phyloP scores from a whole-genome alignment of 1,284 basidiomycete genomes.

The Moniliella sp. region DNA sequence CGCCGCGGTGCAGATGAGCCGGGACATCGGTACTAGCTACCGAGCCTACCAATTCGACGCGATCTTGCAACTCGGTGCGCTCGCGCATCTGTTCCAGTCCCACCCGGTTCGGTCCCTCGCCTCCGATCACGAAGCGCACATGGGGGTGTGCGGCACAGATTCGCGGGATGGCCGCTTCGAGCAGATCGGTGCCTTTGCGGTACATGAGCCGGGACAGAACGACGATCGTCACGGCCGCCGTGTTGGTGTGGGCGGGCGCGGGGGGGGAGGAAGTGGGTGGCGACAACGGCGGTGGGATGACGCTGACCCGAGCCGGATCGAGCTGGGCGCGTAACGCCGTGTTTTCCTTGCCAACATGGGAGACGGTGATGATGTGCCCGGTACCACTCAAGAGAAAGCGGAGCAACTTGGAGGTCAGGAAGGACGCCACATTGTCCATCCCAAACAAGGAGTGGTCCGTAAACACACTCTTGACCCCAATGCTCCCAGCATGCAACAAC shows the following conservation, averaged over 20 bases:
- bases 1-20: constrained; percentile 57
- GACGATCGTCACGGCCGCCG: constrained; percentile 55
- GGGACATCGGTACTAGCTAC: constrained; percentile 59
- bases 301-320: constrained; percentile 17
- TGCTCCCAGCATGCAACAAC: constrained; percentile 50
- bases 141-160: constrained; percentile 66
- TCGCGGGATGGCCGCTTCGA: constrained; percentile 70
- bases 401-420: constrained; percentile 85
- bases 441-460: constrained; percentile 93
- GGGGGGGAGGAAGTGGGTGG: constrained; percentile 59
- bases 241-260: constrained; percentile 7
- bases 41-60: constrained; percentile 65
- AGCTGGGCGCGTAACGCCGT: constrained; percentile 62
- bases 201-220: constrained; percentile 86
- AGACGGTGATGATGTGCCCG: constrained; percentile 82
- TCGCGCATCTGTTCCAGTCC: constrained; percentile 91
- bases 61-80: constrained; percentile 64
- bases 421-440: constrained; percentile 82
- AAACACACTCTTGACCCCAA: constrained; percentile 57
- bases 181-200: constrained; percentile 83
- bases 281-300: constrained; percentile 73
- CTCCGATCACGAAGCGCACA: constrained; percentile 71
- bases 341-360: constrained; percentile 82
- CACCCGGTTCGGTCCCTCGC: constrained; percentile 82
- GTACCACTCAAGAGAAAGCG: constrained; percentile 66